Conservation (phyloP, 768 basidiomycete genomes). For the Cyclocybe cylindracea region DNA sequence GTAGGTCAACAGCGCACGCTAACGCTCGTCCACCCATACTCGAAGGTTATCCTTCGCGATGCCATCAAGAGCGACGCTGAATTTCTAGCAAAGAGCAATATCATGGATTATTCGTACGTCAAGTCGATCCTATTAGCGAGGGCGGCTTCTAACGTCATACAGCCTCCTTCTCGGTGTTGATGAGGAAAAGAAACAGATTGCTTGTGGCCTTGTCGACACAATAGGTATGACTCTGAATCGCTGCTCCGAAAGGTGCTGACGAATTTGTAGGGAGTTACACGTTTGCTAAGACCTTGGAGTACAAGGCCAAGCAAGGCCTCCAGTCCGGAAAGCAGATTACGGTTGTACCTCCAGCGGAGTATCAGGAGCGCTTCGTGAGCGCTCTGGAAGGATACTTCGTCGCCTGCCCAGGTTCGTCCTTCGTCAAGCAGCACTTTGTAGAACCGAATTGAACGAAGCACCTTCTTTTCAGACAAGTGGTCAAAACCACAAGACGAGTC, state of each 20-base stretch:
- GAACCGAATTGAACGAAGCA: background rate
- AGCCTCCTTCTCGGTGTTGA: conserved; percentile 78
- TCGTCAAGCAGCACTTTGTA: background rate
- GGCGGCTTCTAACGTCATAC: background rate
- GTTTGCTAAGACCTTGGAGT: conserved; percentile 84
- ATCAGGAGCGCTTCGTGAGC: conserved; percentile 73
- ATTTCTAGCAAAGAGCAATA: conserved; percentile 72
- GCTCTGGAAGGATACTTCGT: conserved; percentile 77
- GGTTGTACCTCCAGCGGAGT: conserved; percentile 78
- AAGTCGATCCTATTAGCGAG: background rate
- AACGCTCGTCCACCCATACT: conserved; percentile 70
- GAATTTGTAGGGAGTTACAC: conserved; percentile 69
- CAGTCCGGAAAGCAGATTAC: conserved; percentile 72
- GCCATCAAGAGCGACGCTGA: conserved; percentile 72
- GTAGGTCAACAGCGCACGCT: conserved; percentile 65
- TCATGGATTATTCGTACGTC: conserved; percentile 85
- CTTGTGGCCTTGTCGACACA: conserved; percentile 82
- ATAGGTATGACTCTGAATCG: conserved; percentile 50
- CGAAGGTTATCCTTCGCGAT: conserved; percentile 69
- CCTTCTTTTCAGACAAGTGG: conserved; percentile 43
- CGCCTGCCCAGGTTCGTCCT: conserved; percentile 66
- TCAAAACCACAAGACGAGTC: conserved; percentile 43
- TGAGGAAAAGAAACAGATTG: conserved; percentile 63
- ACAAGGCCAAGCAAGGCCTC: conserved; percentile 80
- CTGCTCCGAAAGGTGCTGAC: background rate